These are phyloP conservation scores for Lobosporangium transversale DNA, from an alignment of 192 early-diverging fungal genomes.

Conservation along the genomic window DNA sequence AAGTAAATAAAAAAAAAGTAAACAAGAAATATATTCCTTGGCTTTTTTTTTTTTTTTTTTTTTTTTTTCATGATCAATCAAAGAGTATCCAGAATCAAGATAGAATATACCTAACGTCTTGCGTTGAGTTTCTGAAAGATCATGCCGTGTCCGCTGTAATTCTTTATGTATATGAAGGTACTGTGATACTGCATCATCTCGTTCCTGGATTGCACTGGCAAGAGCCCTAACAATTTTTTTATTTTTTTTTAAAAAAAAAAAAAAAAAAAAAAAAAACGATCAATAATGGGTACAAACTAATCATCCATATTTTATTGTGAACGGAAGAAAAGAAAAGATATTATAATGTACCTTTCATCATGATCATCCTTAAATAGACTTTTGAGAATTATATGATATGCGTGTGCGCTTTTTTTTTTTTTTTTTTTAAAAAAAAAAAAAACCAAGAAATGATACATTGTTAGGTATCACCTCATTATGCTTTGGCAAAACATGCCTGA, in stretches of 20 bases:
- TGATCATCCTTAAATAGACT: slow-evolving; percentile 26
- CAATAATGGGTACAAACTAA: neutral
- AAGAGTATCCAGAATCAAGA: neutral
- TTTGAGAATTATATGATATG: slow-evolving; percentile 22
- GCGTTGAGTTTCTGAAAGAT: slow-evolving; percentile 8
- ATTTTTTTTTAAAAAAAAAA: neutral
- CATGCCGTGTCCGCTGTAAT: slow-evolving; percentile 12
- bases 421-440: neutral
- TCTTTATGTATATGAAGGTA: slow-evolving; percentile 29
- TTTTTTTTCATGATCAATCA: neutral
- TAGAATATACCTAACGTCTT: slow-evolving; percentile 19
- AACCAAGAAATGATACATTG: too few relatives aligned
- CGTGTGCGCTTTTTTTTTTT: slow-evolving; percentile 29
- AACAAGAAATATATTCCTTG: neutral
- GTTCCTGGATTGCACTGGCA: slow-evolving; percentile 15
- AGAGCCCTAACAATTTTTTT: slow-evolving; percentile 10
- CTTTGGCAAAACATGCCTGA: too few relatives aligned
- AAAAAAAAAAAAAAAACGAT: too few relatives aligned
- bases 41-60: neutral
- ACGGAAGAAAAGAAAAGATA: neutral
- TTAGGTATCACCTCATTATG: too few relatives aligned
- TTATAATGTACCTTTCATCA: slow-evolving; percentile 17
- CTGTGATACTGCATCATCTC: slow-evolving; percentile 30
- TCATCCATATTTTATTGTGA: neutral
- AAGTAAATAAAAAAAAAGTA: neutral